Evolutionary conservation across 768 basidiomycete genomes (phyloP).

Genomic region (Cystobasidium tubakii): DNA sequence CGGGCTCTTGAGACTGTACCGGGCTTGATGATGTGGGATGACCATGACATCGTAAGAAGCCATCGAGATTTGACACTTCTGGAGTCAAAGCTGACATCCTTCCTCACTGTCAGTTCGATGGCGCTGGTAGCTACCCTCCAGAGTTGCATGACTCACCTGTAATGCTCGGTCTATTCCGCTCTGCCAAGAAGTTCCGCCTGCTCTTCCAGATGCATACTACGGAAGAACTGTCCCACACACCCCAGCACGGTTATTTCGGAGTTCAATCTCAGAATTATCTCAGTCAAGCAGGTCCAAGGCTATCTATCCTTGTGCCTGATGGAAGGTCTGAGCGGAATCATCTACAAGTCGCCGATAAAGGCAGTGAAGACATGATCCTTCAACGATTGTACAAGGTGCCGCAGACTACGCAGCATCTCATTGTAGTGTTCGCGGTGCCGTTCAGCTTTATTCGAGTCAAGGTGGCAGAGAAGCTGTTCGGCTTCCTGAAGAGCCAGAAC

Average conservation of each 20-base stretch:
- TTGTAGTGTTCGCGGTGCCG: constrained; percentile 38
- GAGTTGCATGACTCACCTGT: constrained; percentile 36
- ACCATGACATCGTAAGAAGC: constrained; percentile 19
- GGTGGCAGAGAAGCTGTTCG: constrained; percentile 36
- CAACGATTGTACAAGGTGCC: constrained; percentile 30
- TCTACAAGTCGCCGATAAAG: constrained; percentile 10
- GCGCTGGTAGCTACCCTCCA: constrained; percentile 36
- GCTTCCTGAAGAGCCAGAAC: constrained; percentile 1
- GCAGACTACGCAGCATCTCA: constrained; percentile 36
- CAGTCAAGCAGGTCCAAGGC: constrained; percentile 32
- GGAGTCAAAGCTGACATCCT: neutral
- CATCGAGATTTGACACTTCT: neutral
- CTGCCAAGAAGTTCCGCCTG: constrained; percentile 35
- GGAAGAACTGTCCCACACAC: neutral
- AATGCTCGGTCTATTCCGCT: constrained; percentile 35
- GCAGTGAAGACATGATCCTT: constrained; percentile 30
- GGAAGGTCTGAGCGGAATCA: constrained; percentile 34
- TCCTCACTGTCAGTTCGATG: constrained; percentile 30
- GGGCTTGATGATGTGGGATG: constrained; percentile 38
- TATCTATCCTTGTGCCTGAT: constrained; percentile 30
- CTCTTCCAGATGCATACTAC: constrained; percentile 40
- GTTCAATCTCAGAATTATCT: constrained; percentile 28
- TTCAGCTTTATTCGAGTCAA: constrained; percentile 40
- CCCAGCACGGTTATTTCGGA: constrained; percentile 35
- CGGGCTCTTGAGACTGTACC: constrained; percentile 25